These are phyloP conservation scores for Penicillium sp. DNA, from an alignment of 2,329 filamentous ascomycete species.

Conservation along the genomic window DNA sequence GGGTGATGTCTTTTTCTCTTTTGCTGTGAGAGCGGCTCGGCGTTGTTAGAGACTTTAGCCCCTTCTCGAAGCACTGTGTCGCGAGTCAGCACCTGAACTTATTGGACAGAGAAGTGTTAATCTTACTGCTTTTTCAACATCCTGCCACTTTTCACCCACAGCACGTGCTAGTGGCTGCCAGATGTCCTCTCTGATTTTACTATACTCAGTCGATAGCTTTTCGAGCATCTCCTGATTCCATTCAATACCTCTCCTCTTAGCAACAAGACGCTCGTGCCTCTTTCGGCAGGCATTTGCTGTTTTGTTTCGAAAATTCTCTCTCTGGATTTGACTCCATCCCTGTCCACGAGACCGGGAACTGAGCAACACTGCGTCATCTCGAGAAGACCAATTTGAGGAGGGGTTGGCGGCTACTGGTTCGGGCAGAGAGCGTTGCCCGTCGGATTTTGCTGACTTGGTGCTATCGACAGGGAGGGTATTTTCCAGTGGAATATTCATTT, in stretches of 20 bases:
- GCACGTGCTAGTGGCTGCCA: conserved; percentile 70
- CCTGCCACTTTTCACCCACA: conserved; percentile 54
- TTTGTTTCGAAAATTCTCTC: conserved; percentile 72
- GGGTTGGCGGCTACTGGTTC: conserved; percentile 11
- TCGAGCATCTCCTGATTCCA: conserved; percentile 76
- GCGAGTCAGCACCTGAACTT: not conserved
- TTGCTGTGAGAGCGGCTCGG: conserved; percentile 3
- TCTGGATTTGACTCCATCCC: conserved; percentile 80
- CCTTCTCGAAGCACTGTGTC: conserved; percentile 22
- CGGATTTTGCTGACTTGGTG: not conserved
- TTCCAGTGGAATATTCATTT: conserved; percentile 3
- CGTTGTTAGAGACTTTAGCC: conserved; percentile 15
- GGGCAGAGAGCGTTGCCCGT: not conserved
- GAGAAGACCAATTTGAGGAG: conserved; percentile 63
- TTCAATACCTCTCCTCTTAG: conserved; percentile 66
- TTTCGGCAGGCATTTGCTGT: conserved; percentile 81
- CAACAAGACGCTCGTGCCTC: conserved; percentile 78
- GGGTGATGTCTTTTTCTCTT: conserved; percentile 17
- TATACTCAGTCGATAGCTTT: conserved; percentile 71
- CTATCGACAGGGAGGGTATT: not conserved
- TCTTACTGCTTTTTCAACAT: conserved; percentile 80
- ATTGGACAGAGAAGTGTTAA: not conserved
- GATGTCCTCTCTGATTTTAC: conserved; percentile 73
- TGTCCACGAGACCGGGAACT: conserved; percentile 68
- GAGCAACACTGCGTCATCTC: conserved; percentile 71